Conservation (phyloP, 208 protist genomes). For the Blastocrithidia nonstop region DNA sequence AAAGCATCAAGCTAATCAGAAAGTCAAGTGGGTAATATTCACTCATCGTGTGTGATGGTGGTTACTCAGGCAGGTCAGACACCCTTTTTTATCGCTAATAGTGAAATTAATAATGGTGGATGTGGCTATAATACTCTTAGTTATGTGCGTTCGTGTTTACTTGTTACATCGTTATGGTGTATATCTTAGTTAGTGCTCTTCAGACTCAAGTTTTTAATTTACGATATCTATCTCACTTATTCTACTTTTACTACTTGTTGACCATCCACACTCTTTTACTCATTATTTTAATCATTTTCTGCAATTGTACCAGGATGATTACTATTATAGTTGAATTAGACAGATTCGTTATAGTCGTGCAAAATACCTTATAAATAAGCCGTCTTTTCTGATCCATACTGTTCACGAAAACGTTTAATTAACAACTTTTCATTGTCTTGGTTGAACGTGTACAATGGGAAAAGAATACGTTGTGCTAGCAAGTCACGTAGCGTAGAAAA, state of each 20-base stretch:
- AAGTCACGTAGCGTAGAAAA: slow-evolving; percentile 52
- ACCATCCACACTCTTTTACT: background rate
- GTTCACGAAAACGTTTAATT: slow-evolving; percentile 46
- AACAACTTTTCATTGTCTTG: slow-evolving; percentile 46
- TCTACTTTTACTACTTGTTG: too few relatives aligned
- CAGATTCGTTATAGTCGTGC: slow-evolving; percentile 42
- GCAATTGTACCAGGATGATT: too few relatives aligned
- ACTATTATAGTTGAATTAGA: background rate
- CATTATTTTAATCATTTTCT: background rate
- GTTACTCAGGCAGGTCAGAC: slow-evolving; percentile 56
- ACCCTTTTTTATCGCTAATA: slow-evolving; percentile 59
- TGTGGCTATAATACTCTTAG: too few relatives aligned
- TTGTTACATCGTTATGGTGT: too few relatives aligned
- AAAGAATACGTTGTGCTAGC: slow-evolving; percentile 68
- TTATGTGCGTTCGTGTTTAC: too few relatives aligned
- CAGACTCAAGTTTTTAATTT: too few relatives aligned
- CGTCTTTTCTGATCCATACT: slow-evolving; percentile 52
- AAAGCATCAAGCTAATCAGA: slow-evolving; percentile 31
- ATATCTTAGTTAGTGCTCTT: too few relatives aligned
- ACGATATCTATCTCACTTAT: too few relatives aligned
- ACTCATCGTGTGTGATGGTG: slow-evolving; percentile 11
- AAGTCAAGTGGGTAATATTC: slow-evolving; percentile 18
- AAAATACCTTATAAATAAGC: slow-evolving; percentile 78
- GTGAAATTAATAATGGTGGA: slow-evolving; percentile 31
- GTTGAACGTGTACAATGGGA: slow-evolving; percentile 35